Evolutionary conservation across 169 alveolate species (phyloP).

Genomic region (Plasmodium malariae): DNA sequence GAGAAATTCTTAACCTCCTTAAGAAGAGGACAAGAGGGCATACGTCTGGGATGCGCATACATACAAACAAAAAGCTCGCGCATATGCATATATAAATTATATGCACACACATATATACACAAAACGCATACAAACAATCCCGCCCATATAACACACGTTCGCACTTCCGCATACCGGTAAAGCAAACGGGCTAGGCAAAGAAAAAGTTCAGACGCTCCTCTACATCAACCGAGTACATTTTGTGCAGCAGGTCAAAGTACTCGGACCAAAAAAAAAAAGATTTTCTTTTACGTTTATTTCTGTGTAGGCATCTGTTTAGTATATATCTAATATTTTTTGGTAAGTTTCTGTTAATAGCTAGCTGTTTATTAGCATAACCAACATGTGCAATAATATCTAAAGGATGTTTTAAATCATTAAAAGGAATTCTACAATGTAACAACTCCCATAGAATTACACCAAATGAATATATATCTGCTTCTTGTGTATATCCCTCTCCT

Average conservation of each 20-base stretch:
- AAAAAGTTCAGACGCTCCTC: not conserved
- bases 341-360: constrained; percentile 10
- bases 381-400: constrained; percentile 80
- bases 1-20: too few relatives aligned
- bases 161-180: too few relatives aligned
- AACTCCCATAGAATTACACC: constrained; percentile 90
- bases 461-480: constrained; percentile 88
- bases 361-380: constrained; percentile 76
- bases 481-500: constrained; percentile 86
- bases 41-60: too few relatives aligned
- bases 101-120: too few relatives aligned
- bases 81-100: too few relatives aligned
- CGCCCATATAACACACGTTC: too few relatives aligned
- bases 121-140: too few relatives aligned
- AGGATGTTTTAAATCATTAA: constrained; percentile 78
- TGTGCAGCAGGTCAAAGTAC: constrained; percentile 33
- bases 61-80: too few relatives aligned
- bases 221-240: not conserved
- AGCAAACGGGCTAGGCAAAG: not conserved
- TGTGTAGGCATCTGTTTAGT: constrained; percentile 46
- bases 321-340: constrained; percentile 29
- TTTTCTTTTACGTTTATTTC: constrained; percentile 26
- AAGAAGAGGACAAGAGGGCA: too few relatives aligned
- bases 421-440: constrained; percentile 86
- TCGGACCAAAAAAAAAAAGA: constrained; percentile 76